These are phyloP conservation scores for Ambrosiella xylebori DNA, from an alignment of 2,329 filamentous ascomycete species.

Conservation along the genomic window DNA sequence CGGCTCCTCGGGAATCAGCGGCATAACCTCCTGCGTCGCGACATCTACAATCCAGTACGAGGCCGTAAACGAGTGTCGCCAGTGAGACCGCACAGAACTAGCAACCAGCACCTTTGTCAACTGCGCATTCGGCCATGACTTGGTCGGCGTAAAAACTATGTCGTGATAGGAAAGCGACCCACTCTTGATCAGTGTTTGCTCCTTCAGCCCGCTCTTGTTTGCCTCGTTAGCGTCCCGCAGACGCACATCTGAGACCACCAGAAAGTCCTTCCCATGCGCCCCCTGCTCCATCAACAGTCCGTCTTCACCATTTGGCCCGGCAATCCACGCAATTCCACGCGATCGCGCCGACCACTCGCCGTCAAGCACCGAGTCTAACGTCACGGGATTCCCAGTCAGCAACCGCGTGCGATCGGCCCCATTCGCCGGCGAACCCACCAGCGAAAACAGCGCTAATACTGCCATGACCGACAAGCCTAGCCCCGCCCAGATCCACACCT, in stretches of 20 bases:
- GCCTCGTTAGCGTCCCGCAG: conserved; percentile 20
- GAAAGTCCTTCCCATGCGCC: conserved; percentile 47
- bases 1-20: conserved; percentile 54
- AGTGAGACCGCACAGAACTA: conserved; percentile 56
- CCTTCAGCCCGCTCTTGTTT: conserved; percentile 18
- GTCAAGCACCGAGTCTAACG: conserved; percentile 49
- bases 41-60: conserved; percentile 90
- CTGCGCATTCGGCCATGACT: conserved; percentile 62
- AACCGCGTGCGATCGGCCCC: conserved; percentile 31
- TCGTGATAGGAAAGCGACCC: conserved; percentile 42
- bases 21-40: conserved; percentile 54
- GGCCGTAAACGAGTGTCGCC: conserved; percentile 77
- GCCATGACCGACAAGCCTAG: conserved; percentile 44
- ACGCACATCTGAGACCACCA: conserved; percentile 76
- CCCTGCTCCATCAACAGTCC: conserved; percentile 66
- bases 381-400: conserved; percentile 46
- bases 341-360: conserved; percentile 47
- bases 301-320: conserved; percentile 58
- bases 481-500: conserved; percentile 38
- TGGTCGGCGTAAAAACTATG: conserved; percentile 35
- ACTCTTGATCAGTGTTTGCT: conserved; percentile 58
- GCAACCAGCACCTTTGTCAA: conserved; percentile 74
- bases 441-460: conserved; percentile 45
- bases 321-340: conserved; percentile 61
- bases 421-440: conserved; percentile 47